Evolutionary conservation across 371 early-diverging fungal species (phyloP).

Genomic region (Zancudomyces culisetae): DNA sequence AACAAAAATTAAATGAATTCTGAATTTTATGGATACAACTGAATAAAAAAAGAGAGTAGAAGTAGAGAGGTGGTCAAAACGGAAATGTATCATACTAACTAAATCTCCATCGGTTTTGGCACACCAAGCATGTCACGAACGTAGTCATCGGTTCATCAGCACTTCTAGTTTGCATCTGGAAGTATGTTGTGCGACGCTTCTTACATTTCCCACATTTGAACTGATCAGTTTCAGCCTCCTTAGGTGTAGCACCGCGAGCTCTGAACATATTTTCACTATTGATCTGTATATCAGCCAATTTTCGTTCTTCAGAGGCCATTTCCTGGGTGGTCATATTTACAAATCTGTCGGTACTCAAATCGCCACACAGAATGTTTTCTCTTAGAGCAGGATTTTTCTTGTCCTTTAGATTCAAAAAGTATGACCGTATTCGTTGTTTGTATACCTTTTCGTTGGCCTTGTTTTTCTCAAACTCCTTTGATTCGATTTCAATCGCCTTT

Average conservation of each 20-base stretch:
- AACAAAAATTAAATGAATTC: no score
- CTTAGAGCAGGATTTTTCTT: conserved; percentile 64
- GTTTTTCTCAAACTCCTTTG: conserved; percentile 32
- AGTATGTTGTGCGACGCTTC: conserved; percentile 72
- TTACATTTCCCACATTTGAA: conserved; percentile 93
- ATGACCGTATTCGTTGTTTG: conserved; percentile 59
- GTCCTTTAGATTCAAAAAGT: conserved; percentile 62
- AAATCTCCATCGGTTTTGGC: conserved; percentile 71
- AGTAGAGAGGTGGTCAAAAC: no score
- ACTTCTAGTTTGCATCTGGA: conserved; percentile 94
- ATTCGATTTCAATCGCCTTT: conserved; percentile 49
- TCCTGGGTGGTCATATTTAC: conserved; percentile 69
- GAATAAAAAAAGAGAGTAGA: no score
- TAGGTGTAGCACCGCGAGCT: conserved; percentile 57
- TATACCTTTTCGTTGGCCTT: conserved; percentile 35
- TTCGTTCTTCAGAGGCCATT: conserved; percentile 72
- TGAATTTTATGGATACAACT: no score
- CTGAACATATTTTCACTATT: conserved; percentile 51
- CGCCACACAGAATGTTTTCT: conserved; percentile 47
- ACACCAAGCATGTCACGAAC: conserved; percentile 70
- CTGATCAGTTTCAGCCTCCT: conserved; percentile 77
- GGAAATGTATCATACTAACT: conserved; percentile 9
- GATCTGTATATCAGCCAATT: conserved; percentile 45
- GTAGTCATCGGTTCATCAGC: conserved; percentile 99
- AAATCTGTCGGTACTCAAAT: conserved; percentile 36